phyloP scores from a whole-genome alignment of 768 basidiomycete genomes.

The Kwoniella mangroviensis region DNA sequence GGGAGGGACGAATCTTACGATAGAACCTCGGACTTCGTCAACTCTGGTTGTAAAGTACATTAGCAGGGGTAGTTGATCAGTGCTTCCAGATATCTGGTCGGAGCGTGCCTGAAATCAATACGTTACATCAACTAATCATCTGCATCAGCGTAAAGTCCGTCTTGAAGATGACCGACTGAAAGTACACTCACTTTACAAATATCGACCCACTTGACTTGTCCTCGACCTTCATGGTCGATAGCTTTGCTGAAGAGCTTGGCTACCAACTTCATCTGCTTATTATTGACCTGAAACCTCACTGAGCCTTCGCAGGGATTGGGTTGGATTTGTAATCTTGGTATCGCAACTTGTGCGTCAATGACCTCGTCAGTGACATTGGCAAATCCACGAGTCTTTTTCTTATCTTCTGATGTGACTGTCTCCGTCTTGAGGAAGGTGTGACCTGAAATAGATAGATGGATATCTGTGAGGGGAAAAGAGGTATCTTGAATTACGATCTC shows the following conservation, averaged over 20 bases:
- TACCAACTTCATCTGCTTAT: constrained; percentile 9
- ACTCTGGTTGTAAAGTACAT: neutral
- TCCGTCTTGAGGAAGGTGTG: neutral
- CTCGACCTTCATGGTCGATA: neutral
- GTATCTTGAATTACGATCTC: neutral
- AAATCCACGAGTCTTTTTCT: neutral
- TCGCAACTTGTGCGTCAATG: neutral
- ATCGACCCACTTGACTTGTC: constrained; percentile 14
- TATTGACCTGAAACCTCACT: constrained; percentile 6
- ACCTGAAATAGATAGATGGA: neutral
- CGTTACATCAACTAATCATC: constrained; percentile 8
- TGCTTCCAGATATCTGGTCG: no score
- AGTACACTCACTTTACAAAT: constrained; percentile 2
- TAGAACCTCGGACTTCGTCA: constrained; percentile 6
- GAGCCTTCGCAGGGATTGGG: neutral
- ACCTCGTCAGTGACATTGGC: neutral
- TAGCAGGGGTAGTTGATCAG: no score
- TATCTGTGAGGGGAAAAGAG: neutral
- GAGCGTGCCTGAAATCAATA: neutral
- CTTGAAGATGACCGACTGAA: neutral
- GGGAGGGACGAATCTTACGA: constrained; percentile 6
- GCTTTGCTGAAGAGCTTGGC: constrained; percentile 3
- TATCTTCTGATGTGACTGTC: neutral
- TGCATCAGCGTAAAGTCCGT: neutral
- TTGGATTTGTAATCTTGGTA: neutral